These are phyloP conservation scores for Lepidopterella palustris DNA, from an alignment of 495 filamentous ascomycete genomes.

Conservation along the genomic window DNA sequence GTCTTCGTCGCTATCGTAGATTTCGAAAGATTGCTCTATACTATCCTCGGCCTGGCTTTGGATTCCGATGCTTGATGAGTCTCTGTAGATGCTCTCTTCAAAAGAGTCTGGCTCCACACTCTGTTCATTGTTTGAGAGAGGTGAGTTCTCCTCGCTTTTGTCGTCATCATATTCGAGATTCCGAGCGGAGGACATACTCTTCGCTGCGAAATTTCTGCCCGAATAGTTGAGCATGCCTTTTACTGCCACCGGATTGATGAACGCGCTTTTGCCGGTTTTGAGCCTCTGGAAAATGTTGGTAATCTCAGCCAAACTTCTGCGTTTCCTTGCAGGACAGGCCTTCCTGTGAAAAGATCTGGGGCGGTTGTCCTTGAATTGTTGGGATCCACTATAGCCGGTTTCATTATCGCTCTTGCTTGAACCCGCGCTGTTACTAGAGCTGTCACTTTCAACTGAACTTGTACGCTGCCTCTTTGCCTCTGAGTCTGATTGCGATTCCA, in stretches of 20 bases:
- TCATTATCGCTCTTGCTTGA: neutral
- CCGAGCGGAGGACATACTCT: neutral
- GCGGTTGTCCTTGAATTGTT: neutral
- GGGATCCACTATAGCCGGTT: neutral
- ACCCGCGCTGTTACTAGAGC: neutral
- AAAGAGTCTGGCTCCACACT: neutral
- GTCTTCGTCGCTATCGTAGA: neutral
- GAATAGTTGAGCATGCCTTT: neutral
- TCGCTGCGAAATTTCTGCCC: neutral
- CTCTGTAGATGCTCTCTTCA: neutral
- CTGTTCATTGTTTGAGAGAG: neutral
- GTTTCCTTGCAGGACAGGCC: neutral
- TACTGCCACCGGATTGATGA: neutral
- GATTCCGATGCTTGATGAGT: neutral
- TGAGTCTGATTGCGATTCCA: neutral
- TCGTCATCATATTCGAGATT: neutral
- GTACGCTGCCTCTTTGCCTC: neutral
- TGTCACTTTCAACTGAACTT: too few relatives aligned
- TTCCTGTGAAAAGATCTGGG: neutral
- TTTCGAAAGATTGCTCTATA: neutral
- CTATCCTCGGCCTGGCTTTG: neutral
- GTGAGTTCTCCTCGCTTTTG: neutral
- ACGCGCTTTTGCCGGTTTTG: neutral
- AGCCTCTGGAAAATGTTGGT: neutral
- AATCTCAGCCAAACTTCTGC: neutral